Evolutionary conservation across 2,329 filamentous ascomycete species (phyloP).

Genomic region (Ceratocystis ficicola): DNA sequence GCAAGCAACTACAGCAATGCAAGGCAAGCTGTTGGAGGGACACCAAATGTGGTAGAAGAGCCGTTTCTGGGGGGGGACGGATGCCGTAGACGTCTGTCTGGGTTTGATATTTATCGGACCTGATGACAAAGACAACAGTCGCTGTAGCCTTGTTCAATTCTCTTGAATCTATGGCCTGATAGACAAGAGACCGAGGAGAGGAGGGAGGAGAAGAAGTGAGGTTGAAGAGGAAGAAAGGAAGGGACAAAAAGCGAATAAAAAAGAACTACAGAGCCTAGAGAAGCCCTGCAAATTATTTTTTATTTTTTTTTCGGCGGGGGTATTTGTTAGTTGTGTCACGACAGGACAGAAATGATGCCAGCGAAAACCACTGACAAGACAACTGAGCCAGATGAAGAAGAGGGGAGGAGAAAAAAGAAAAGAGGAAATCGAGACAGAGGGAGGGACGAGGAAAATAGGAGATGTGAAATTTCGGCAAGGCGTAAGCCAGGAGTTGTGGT

Average conservation of each 20-base stretch:
- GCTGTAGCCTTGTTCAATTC: constrained; percentile 14
- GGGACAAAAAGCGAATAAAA: constrained; percentile 13
- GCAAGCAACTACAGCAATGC: too few species aligned
- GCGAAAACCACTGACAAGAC: constrained; percentile 23
- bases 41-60: too few species aligned
- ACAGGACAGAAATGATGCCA: constrained; percentile 23
- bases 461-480: constrained; percentile 14
- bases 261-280: constrained; percentile 19
- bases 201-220: constrained; percentile 6
- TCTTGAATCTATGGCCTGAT: constrained; percentile 22
- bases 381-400: constrained; percentile 22
- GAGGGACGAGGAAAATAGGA: constrained; percentile 19
- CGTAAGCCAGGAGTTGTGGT: constrained; percentile 11
- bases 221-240: constrained; percentile 2
- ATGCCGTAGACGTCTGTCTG: constrained; percentile 3
- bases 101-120: not conserved
- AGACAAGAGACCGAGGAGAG: constrained; percentile 19
- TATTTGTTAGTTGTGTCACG: constrained; percentile 18
- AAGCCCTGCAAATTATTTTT: constrained; percentile 19
- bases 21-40: too few species aligned
- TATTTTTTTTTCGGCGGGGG: constrained; percentile 17
- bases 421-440: not conserved
- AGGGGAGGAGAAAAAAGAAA: not conserved
- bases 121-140: constrained; percentile 17
- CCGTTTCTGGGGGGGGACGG: not conserved